Evolutionary conservation across 2,329 filamentous ascomycete species (phyloP).

Genomic region (Arthrocladium fulminans): DNA sequence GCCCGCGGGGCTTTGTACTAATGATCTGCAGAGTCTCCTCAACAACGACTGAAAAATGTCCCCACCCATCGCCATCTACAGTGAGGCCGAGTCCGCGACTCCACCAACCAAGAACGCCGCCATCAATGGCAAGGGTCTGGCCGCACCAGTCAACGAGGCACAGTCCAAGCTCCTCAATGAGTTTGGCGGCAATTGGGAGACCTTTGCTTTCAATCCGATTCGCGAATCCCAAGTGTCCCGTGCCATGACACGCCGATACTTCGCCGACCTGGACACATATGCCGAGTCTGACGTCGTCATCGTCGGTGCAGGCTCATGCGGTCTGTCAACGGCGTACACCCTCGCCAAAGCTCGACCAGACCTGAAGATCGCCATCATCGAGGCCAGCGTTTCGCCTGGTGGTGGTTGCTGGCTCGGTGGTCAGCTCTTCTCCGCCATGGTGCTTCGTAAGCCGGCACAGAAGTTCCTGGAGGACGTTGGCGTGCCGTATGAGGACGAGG

Average conservation of each 20-base stretch:
- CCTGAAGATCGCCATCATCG: slow-evolving; percentile 82
- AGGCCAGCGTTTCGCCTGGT: slow-evolving; percentile 73
- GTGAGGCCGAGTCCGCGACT: slow-evolving; percentile 41
- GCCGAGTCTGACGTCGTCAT: slow-evolving; percentile 93
- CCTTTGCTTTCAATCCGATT: slow-evolving; percentile 75
- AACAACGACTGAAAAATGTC: slow-evolving; percentile 52
- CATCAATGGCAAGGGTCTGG: slow-evolving; percentile 25
- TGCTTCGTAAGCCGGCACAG: slow-evolving; percentile 88
- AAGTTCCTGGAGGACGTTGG: slow-evolving; percentile 72
- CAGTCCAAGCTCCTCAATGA: slow-evolving; percentile 51
- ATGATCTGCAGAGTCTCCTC: too few species aligned
- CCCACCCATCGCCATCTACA: slow-evolving; percentile 62
- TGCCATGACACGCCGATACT: slow-evolving; percentile 91
- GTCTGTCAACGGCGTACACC: slow-evolving; percentile 74
- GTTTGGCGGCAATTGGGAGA: slow-evolving; percentile 69
- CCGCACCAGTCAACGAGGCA: slow-evolving; percentile 29
- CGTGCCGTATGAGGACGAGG: slow-evolving; percentile 80
- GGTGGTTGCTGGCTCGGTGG: slow-evolving; percentile 89
- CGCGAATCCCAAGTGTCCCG: slow-evolving; percentile 86
- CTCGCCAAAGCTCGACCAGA: slow-evolving; percentile 77
- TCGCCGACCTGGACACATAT: slow-evolving; percentile 76
- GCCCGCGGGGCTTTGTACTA: slow-evolving; percentile 11
- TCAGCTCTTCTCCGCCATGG: slow-evolving; percentile 90
- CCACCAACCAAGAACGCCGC: slow-evolving; percentile 39
- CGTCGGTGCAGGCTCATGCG: slow-evolving; percentile 81